phyloP scores from a whole-genome alignment of 1,284 basidiomycete genomes.

The Rhodotorula mucilaginosa region DNA sequence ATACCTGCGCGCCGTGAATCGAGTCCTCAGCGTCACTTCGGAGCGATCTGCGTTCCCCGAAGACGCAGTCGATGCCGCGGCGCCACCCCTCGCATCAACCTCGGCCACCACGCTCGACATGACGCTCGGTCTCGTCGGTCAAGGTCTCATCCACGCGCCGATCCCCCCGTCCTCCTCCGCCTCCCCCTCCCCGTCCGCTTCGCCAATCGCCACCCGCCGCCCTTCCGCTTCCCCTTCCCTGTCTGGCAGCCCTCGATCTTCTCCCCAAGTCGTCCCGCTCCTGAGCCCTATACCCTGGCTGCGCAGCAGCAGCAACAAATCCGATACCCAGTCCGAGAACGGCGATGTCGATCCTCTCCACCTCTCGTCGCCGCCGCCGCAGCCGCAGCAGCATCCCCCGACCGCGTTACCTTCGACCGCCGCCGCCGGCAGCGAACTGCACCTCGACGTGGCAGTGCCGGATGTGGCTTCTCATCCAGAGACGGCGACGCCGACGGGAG shows the following conservation, averaged over 20 bases:
- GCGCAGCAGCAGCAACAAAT: slow-evolving; percentile 6
- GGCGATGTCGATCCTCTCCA: slow-evolving; percentile 9
- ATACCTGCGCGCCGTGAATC: slow-evolving; percentile 85
- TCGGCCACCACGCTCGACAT: slow-evolving; percentile 22
- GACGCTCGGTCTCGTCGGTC: slow-evolving; percentile 17
- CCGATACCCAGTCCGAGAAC: neutral
- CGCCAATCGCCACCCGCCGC: slow-evolving; percentile 6
- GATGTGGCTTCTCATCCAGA: neutral
- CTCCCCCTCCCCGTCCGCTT: slow-evolving; percentile 1
- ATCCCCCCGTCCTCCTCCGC: slow-evolving; percentile 10
- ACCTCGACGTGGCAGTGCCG: neutral
- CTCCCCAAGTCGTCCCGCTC: slow-evolving; percentile 34
- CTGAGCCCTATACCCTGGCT: slow-evolving; percentile 40
- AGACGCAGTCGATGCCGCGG: slow-evolving; percentile 19
- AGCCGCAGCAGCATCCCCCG: neutral
- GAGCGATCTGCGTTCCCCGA: slow-evolving; percentile 29
- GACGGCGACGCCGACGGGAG: slow-evolving; percentile 38
- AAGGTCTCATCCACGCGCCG: slow-evolving; percentile 11
- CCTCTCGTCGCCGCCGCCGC: slow-evolving; percentile 8
- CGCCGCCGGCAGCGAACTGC: neutral
- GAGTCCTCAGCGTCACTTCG: slow-evolving; percentile 80
- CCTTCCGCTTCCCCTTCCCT: slow-evolving; percentile 10
- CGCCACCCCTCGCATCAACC: slow-evolving; percentile 16
- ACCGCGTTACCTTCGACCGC: neutral
- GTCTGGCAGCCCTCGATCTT: slow-evolving; percentile 14